Evolutionary conservation across 2,329 filamentous ascomycete genomes (phyloP).

Genomic region (Ustulina deusta): DNA sequence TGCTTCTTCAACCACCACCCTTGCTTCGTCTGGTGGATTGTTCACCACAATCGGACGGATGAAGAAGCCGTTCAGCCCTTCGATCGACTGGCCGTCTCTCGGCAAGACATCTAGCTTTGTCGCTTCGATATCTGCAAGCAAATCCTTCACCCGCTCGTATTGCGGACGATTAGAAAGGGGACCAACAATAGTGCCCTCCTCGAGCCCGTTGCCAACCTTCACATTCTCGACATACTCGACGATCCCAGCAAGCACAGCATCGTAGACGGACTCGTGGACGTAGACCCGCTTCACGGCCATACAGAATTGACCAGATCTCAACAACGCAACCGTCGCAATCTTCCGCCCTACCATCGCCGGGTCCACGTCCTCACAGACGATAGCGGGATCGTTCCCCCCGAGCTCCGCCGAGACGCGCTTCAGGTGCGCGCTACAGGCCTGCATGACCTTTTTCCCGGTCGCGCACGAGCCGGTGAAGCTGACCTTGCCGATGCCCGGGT

Average conservation of each 20-base stretch:
- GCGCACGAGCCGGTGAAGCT: slow-evolving; percentile 72
- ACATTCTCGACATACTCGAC: slow-evolving; percentile 49
- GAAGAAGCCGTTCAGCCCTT: slow-evolving; percentile 38
- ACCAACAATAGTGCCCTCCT: slow-evolving; percentile 32
- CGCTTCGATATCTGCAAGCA: slow-evolving; percentile 44
- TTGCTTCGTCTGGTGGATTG: slow-evolving; percentile 45
- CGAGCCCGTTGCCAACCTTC: slow-evolving; percentile 30
- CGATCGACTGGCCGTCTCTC: slow-evolving; percentile 14
- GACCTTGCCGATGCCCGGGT: slow-evolving; percentile 71
- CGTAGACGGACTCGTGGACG: slow-evolving; percentile 65
- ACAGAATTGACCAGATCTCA: slow-evolving; percentile 66
- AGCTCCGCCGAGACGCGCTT: slow-evolving; percentile 73
- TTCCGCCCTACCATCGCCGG: slow-evolving; percentile 21
- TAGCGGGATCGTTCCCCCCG: slow-evolving; percentile 71
- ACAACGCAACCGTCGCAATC: slow-evolving; percentile 55
- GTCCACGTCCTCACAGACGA: slow-evolving; percentile 69
- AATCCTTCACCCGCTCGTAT: slow-evolving; percentile 43
- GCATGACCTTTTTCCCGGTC: slow-evolving; percentile 72
- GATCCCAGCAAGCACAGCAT: slow-evolving; percentile 58
- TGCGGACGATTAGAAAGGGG: slow-evolving; percentile 45
- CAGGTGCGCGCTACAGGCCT: slow-evolving; percentile 65
- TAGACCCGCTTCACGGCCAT: slow-evolving; percentile 66
- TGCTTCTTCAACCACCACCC: slow-evolving; percentile 43
- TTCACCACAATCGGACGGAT: slow-evolving; percentile 42
- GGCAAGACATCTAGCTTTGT: slow-evolving; percentile 38